Base-by-base conservation (phyloP, 345 rosid species). In the Aquilaria malaccensis region DNA sequence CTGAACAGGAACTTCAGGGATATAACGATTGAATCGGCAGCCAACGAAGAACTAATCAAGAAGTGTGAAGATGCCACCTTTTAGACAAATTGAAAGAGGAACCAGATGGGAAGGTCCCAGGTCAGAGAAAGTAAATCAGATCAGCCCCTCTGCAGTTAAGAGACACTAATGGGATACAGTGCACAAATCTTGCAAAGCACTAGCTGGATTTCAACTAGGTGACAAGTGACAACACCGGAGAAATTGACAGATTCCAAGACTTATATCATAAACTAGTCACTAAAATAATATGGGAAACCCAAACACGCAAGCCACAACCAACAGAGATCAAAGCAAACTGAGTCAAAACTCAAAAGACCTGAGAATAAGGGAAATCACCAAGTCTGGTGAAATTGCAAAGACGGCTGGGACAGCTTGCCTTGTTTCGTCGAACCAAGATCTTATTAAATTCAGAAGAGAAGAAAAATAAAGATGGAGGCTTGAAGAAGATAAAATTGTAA, bases 181-280 rank as follows among this genome's bases (percentile, higher is more conserved):
- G 12, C 54, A 60, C n/a, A 66, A 66, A 67, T 64, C 69, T 48
- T 54, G 67, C 68, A 56, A 65, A 56, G 61, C 59, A 65, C 53
- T 60, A 67, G 69, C 74, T 67, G 75, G 73, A 37, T 46, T 41
- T 15, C 37, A 72, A 58, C 58, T 54, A 12, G 71, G 50, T 48
- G 72, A 56, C 76, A 62, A 13, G 31, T 54, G 66, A 55, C 73
- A 58, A 9, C 65, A 53, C 57, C 73, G 31, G 10, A 50, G 66
- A 68, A 33, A 68, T 65, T 46, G 72, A 70, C 72, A 59, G 62
- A 60, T 73, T 68, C 76, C 66, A 11, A 52, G 51, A 60, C 43
- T 61, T 67, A 30, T 63, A 33, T 45, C 10, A 43, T 67, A 32
- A n/a, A 15, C 45, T 32, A 32, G 15, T 29, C 37, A 52, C 32